Conservation (phyloP, 257 asterid species). For the Echites panduratus region DNA sequence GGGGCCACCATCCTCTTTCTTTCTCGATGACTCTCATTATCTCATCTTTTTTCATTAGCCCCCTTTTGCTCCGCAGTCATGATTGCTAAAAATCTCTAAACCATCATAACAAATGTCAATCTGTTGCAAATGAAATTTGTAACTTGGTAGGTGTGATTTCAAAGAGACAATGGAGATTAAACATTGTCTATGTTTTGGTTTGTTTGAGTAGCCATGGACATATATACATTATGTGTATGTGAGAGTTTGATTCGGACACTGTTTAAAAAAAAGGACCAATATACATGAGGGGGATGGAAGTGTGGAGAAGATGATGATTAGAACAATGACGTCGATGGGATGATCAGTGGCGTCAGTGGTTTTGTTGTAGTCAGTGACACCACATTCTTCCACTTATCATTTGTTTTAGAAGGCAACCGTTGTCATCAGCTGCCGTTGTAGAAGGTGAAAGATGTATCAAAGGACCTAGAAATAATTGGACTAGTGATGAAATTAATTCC, state of each 20-base stretch:
- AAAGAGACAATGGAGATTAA: not conserved
- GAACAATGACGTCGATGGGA: slow-evolving; percentile 7
- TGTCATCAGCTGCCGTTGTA: slow-evolving; percentile 58
- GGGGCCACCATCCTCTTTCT: not conserved
- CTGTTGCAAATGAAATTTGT: not conserved
- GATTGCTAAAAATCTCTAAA: not conserved
- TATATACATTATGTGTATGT: too few species aligned
- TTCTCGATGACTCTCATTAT: not conserved
- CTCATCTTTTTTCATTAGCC: not conserved
- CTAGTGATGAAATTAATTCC: slow-evolving; percentile 59
- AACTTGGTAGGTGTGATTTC: not conserved
- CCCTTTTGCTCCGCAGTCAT: not conserved
- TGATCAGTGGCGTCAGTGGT: slow-evolving; percentile 12
- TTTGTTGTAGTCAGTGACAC: slow-evolving; percentile 7
- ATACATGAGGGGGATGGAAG: too few species aligned
- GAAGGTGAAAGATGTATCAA: slow-evolving; percentile 76
- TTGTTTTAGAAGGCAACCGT: slow-evolving; percentile 9
- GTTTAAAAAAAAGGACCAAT: too few species aligned
- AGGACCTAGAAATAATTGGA: slow-evolving; percentile 83
- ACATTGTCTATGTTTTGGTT: too few species aligned
- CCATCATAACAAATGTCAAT: not conserved
- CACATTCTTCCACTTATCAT: not conserved
- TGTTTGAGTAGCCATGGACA: not conserved
- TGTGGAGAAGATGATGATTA: slow-evolving; percentile 4
- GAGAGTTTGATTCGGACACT: too few species aligned